Percentiles rank a stretch among this genome's conserved stretches.
These are phyloP conservation scores for Kwoniella mangroviensis DNA, from an alignment of 768 basidiomycete species.

Conservation along the genomic window DNA sequence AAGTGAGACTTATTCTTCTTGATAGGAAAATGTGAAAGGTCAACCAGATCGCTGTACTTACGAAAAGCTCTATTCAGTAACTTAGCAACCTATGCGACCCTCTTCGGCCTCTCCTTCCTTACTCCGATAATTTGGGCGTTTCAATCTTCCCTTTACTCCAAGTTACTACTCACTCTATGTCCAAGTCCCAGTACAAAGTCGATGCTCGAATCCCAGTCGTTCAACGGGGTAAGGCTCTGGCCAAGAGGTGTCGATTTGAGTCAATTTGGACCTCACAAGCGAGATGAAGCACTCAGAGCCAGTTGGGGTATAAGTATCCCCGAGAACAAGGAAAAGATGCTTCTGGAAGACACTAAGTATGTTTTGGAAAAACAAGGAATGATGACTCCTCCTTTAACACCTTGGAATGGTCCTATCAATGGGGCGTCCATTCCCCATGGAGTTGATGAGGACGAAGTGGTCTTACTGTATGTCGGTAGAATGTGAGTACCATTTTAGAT, in stretches of 20 bases:
- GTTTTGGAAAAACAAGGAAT: constrained; percentile 4
- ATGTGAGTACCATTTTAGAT: constrained; percentile 44
- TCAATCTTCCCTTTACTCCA: constrained; percentile 54
- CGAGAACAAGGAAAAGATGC: neutral
- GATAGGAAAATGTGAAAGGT: neutral
- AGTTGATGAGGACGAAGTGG: constrained; percentile 30
- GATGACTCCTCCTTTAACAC: constrained; percentile 24
- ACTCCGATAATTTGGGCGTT: constrained; percentile 60
- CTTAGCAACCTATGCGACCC: constrained; percentile 59
- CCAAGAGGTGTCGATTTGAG: constrained; percentile 59
- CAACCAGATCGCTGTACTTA: neutral
- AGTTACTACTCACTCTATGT: constrained; percentile 59
- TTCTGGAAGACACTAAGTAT: neutral
- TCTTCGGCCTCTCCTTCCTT: constrained; percentile 60
- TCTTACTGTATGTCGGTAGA: constrained; percentile 59
- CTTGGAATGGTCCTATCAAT: constrained; percentile 20
- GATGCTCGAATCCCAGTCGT: constrained; percentile 56
- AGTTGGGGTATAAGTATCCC: constrained; percentile 53
- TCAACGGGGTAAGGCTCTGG: constrained; percentile 59
- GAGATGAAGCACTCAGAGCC: constrained; percentile 48
- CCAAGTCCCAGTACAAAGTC: constrained; percentile 59
- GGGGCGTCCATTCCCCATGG: neutral
- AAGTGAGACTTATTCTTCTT: constrained; percentile 14
- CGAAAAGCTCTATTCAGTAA: constrained; percentile 39
- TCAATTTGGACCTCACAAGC: constrained; percentile 55